Conservation (phyloP, 108 stramenopile species). For the Parietichytrium sp. region DNA sequence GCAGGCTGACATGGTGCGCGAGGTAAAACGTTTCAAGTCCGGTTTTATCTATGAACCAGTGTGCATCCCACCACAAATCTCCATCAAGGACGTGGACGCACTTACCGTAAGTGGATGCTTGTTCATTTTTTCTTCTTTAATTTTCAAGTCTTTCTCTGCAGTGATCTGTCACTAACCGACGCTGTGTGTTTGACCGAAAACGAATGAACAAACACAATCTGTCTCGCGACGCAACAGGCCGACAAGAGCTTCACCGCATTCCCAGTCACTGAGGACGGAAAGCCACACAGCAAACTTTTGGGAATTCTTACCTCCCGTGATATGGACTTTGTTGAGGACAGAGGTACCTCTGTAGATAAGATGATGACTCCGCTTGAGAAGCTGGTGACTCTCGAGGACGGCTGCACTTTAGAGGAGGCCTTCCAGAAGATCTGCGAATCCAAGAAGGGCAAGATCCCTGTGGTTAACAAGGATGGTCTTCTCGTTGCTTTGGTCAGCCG, state of each 20-base stretch:
- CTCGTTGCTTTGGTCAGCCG: constrained; percentile 95
- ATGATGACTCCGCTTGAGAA: constrained; percentile 81
- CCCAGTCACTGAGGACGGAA: constrained; percentile 93
- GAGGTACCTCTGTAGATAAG: constrained; percentile 66
- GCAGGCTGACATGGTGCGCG: constrained; percentile 79
- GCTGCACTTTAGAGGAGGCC: constrained; percentile 83
- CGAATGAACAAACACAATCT: too few relatives aligned
- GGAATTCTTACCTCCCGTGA: constrained; percentile 98
- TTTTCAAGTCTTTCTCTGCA: too few relatives aligned
- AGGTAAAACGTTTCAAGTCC: constrained; percentile 96
- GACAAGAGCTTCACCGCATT: constrained; percentile 86
- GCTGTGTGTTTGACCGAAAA: too few relatives aligned
- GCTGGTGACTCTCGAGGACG: constrained; percentile 83
- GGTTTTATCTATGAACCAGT: constrained; percentile 98
- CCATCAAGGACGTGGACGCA: constrained; percentile 39
- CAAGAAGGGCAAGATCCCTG: constrained; percentile 96
- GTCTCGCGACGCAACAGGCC: too few relatives aligned
- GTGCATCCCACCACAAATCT: constrained; percentile 68
- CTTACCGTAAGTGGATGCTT: too few relatives aligned
- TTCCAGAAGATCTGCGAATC: constrained; percentile 87
- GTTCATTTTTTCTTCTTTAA: too few relatives aligned
- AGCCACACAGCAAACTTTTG: constrained; percentile 86
- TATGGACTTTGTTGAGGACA: constrained; percentile 88
- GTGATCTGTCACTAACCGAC: too few relatives aligned
- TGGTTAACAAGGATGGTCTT: constrained; percentile 90